Conservation (phyloP, 257 asterid species). For the Gentiana straminea region DNA sequence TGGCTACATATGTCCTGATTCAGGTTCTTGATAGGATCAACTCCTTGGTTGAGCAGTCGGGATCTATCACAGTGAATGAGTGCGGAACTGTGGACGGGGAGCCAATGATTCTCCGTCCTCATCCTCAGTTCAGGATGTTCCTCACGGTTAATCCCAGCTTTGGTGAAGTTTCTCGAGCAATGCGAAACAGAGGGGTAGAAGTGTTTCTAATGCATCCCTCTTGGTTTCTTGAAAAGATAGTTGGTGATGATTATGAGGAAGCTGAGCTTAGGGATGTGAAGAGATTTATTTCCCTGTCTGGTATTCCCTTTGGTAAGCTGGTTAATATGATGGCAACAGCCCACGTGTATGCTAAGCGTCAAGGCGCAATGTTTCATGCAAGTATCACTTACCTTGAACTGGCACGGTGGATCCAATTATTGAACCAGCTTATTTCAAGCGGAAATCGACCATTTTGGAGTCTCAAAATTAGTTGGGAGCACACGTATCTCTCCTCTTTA, state of each 20-base stretch:
- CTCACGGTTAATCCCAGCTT: slow-evolving; percentile 78
- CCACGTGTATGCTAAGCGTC: slow-evolving; percentile 62
- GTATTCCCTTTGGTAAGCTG: slow-evolving; percentile 61
- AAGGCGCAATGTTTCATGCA: slow-evolving; percentile 48
- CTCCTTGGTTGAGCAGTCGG: slow-evolving; percentile 96
- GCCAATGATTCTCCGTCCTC: slow-evolving; percentile 80
- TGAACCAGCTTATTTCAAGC: slow-evolving; percentile 53
- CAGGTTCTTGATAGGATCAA: slow-evolving; percentile 98
- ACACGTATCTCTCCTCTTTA: slow-evolving; percentile 75
- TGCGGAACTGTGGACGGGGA: slow-evolving; percentile 87
- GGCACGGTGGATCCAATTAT: slow-evolving; percentile 85
- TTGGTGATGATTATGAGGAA: slow-evolving; percentile 20
- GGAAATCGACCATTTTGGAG: slow-evolving; percentile 81
- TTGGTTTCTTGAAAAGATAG: slow-evolving; percentile 37
- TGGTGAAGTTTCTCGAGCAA: slow-evolving; percentile 98
- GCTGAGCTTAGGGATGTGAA: slow-evolving; percentile 62
- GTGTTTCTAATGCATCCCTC: slow-evolving; percentile 65
- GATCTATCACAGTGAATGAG: slow-evolving; percentile 87
- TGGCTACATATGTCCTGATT: slow-evolving; percentile 5
- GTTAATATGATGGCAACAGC: slow-evolving; percentile 79
- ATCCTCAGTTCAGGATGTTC: slow-evolving; percentile 87
- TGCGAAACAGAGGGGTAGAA: slow-evolving; percentile 97
- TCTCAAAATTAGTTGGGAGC: slow-evolving; percentile 82
- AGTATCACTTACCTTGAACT: slow-evolving; percentile 79
- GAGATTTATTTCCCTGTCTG: slow-evolving; percentile 63